phyloP scores from a whole-genome alignment of 441 rosid genomes.

The Aquilaria agallochum region DNA sequence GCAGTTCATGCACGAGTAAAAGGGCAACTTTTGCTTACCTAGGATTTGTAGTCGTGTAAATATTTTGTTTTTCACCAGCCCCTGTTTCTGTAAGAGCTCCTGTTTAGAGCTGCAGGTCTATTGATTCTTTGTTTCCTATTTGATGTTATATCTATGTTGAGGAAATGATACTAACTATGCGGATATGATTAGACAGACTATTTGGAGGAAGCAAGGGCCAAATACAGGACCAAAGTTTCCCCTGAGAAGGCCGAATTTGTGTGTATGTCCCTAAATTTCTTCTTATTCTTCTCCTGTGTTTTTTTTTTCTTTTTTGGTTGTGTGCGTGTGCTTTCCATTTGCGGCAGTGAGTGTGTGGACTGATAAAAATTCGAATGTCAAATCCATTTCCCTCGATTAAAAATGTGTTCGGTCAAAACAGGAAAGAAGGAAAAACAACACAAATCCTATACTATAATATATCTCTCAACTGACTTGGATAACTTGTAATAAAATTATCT shows the following conservation, averaged over 20 bases:
- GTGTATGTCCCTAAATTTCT: neutral
- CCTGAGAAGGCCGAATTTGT: neutral
- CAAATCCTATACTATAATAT: no score
- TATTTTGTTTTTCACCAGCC: conserved; percentile 14
- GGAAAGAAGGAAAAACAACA: no score
- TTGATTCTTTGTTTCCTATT: conserved; percentile 39
- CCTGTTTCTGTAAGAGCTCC: conserved; percentile 29
- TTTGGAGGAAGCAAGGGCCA: conserved; percentile 15
- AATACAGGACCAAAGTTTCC: conserved; percentile 17
- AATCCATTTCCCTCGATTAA: no score
- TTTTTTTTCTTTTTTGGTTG: neutral
- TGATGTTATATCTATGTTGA: conserved; percentile 17
- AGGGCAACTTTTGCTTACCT: conserved; percentile 1
- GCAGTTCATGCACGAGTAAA: conserved; percentile 7
- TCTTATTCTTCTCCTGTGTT: neutral
- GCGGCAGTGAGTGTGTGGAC: no score
- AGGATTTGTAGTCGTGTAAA: conserved; percentile 37
- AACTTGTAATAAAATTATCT: no score
- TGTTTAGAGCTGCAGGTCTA: conserved; percentile 32
- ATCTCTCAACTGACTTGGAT: no score
- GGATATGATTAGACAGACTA: conserved; percentile 6
- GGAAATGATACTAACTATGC: conserved; percentile 19
- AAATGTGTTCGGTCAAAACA: no score
- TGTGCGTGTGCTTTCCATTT: neutral
- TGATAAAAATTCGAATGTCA: no score